Percentiles rank a stretch among this genome's conserved stretches.
phyloP scores from a whole-genome alignment of 2,329 filamentous ascomycete species.

The Monilinia aucupariae region DNA sequence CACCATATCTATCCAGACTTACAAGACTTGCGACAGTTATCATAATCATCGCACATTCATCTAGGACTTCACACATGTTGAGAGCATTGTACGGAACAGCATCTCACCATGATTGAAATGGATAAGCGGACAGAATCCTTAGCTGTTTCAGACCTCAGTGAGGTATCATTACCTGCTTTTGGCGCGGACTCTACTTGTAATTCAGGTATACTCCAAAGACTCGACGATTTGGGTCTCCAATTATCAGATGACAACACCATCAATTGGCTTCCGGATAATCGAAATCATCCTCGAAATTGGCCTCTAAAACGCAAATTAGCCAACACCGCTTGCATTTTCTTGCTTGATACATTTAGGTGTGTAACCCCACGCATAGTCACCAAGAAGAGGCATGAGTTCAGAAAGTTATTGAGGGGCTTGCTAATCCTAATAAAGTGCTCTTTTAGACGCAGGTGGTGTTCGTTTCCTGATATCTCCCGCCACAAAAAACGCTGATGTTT shows the following conservation, averaged over 20 bases:
- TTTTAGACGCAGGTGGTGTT: slow-evolving; percentile 11
- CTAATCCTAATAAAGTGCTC: neutral
- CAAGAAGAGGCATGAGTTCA: neutral
- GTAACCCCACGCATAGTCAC: neutral
- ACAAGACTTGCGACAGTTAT: neutral
- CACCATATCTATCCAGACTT: neutral
- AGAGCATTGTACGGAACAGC: neutral
- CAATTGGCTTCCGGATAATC: slow-evolving; percentile 7
- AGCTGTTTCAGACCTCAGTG: neutral
- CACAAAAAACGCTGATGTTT: neutral
- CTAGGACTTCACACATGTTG: neutral
- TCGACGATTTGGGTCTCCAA: neutral
- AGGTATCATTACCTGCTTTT: neutral
- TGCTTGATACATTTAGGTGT: slow-evolving; percentile 12
- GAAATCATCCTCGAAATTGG: slow-evolving; percentile 9
- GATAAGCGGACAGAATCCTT: neutral
- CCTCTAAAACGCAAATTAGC: neutral
- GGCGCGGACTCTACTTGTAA: neutral
- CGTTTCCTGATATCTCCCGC: neutral
- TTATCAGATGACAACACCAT: neutral
- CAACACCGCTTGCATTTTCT: slow-evolving; percentile 8
- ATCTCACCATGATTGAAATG: neutral
- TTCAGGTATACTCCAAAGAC: neutral
- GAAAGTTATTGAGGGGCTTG: neutral
- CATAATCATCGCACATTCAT: neutral